A percentile compares a stretch with the other conserved stretches of the same genome.
phyloP scores from a whole-genome alignment of 371 early-diverging fungal genomes.

The Lichtheimia ramosa region DNA sequence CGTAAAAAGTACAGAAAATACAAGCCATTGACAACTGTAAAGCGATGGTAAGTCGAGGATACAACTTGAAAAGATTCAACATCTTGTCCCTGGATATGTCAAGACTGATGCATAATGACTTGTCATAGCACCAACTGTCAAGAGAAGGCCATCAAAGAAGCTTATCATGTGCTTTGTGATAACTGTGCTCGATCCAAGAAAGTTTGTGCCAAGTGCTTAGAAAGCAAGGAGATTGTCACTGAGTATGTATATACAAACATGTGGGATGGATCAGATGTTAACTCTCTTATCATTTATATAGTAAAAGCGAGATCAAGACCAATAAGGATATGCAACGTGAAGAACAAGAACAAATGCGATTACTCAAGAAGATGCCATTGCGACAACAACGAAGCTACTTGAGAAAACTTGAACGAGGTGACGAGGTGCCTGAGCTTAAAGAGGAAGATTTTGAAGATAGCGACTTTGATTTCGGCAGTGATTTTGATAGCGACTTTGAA shows the following conservation, averaged over 20 bases:
- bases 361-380: conserved; percentile 76
- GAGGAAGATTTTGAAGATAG: conserved; percentile 38
- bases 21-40: conserved; percentile 90
- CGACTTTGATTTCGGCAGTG: conserved; percentile 48
- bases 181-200: conserved; percentile 77
- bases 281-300: conserved; percentile 5
- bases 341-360: conserved; percentile 70
- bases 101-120: too few species aligned
- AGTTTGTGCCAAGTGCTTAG: conserved; percentile 94
- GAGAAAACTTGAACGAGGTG: conserved; percentile 76
- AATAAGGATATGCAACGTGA: conserved; percentile 62
- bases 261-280: not conserved
- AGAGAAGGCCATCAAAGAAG: conserved; percentile 86
- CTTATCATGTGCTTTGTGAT: conserved; percentile 94
- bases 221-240: conserved; percentile 68
- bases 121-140: conserved; percentile 56
- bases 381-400: conserved; percentile 86
- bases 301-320: conserved; percentile 57
- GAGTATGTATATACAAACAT: conserved; percentile 28
- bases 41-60: conserved; percentile 72
- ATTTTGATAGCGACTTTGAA: conserved; percentile 36
- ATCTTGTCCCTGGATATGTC: too few species aligned
- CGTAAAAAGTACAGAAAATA: conserved; percentile 95
- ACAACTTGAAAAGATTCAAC: not conserved
- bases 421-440: conserved; percentile 42